Evolutionary conservation across 1,139 yeast genomes (phyloP).

Genomic region (Yamadazyma buinensis): DNA sequence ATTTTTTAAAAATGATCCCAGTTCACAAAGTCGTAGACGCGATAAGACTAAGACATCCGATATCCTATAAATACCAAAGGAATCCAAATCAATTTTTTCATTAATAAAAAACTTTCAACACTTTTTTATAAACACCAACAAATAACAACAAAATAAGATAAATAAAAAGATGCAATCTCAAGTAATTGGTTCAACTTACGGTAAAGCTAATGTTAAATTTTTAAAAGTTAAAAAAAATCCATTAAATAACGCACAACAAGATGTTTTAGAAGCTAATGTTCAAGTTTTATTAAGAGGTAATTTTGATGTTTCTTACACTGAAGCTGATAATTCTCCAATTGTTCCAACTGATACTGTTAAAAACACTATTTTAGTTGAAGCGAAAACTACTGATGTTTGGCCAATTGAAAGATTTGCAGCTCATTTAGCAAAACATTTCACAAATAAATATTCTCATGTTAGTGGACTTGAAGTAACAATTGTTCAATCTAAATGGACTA

Average conservation of each 20-base stretch:
- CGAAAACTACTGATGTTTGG: slow-evolving; percentile 78
- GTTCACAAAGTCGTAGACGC: neutral
- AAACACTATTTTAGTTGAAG: slow-evolving; percentile 79
- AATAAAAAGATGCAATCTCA: slow-evolving; percentile 12
- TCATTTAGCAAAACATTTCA: slow-evolving; percentile 76
- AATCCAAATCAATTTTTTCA: neutral
- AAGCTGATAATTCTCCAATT: slow-evolving; percentile 82
- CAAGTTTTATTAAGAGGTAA: slow-evolving; percentile 70
- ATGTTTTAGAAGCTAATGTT: slow-evolving; percentile 81
- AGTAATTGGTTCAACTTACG: slow-evolving; percentile 61
- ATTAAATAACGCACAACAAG: slow-evolving; percentile 64
- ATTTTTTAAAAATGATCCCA: no score
- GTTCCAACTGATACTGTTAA: slow-evolving; percentile 95
- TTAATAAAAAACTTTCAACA: neutral
- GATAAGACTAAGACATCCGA: slow-evolving; percentile 2
- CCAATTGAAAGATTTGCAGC: slow-evolving; percentile 91
- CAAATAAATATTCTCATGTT: slow-evolving; percentile 71
- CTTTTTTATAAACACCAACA: no score
- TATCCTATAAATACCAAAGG: slow-evolving; percentile 10
- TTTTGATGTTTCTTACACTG: slow-evolving; percentile 74
- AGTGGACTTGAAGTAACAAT: slow-evolving; percentile 65
- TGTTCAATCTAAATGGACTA: slow-evolving; percentile 74
- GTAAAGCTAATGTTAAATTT: slow-evolving; percentile 88
- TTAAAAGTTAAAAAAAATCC: slow-evolving; percentile 81
- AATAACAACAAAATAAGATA: neutral